phyloP scores from a whole-genome alignment of 129 eudicot species.

The Artemisia argyi region DNA sequence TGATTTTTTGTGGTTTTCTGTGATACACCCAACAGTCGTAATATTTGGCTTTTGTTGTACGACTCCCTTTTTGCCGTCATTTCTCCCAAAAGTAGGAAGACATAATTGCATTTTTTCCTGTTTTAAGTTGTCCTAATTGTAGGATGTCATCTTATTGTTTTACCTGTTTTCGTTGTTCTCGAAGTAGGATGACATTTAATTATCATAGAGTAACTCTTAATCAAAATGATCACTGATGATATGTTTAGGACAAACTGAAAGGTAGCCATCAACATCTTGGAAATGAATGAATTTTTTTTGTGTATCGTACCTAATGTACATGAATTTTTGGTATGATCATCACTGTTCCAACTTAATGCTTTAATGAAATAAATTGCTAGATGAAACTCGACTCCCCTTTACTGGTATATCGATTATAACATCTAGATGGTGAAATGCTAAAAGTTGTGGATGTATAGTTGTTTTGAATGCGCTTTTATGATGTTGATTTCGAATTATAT shows the following conservation, averaged over 20 bases:
- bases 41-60: no score
- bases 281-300: conserved; percentile 17
- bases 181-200: no score
- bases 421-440: background rate
- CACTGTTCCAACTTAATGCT: background rate
- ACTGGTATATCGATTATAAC: background rate
- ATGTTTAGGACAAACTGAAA: background rate
- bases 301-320: conserved; percentile 13
- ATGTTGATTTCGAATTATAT: background rate
- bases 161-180: no score
- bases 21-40: no score
- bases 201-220: background rate
- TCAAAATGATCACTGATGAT: no score
- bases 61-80: no score
- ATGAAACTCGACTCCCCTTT: background rate
- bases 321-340: background rate
- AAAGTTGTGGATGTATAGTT: background rate
- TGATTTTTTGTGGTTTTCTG: no score
- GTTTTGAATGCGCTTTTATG: background rate
- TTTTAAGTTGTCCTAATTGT: no score
- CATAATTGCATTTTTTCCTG: no score
- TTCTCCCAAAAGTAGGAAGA: no score
- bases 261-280: conserved; percentile 9
- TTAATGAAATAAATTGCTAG: background rate
- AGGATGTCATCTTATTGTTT: no score